Percentiles rank a stretch among this genome's conserved stretches.
Evolutionary conservation across 2,329 filamentous ascomycete genomes (phyloP).

Genomic region (Epichloe typhina): DNA sequence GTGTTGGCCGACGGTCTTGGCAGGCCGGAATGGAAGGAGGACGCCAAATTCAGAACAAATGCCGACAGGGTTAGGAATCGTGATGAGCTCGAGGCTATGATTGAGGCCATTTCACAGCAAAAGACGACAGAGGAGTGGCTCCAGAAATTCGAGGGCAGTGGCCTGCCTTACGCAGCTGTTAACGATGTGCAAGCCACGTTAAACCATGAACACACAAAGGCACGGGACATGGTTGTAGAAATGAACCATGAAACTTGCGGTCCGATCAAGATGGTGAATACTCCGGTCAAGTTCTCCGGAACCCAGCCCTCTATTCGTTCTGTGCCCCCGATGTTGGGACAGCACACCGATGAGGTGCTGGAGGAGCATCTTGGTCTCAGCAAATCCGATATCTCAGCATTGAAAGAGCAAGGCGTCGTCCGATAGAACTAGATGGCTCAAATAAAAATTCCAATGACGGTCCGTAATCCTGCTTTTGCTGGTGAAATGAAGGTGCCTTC

Average conservation of each 20-base stretch:
- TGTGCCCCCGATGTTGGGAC: slow-evolving; percentile 71
- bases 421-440: slow-evolving; percentile 21
- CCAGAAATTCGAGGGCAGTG: slow-evolving; percentile 71
- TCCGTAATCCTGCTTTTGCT: not conserved
- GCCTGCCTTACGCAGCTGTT: slow-evolving; percentile 84
- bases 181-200: slow-evolving; percentile 84
- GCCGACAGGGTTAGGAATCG: slow-evolving; percentile 55
- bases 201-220: slow-evolving; percentile 71
- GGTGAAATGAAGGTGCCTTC: too few species aligned
- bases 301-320: slow-evolving; percentile 62
- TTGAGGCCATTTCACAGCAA: slow-evolving; percentile 60
- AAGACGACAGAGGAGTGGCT: slow-evolving; percentile 86
- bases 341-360: slow-evolving; percentile 75
- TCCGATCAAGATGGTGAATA: slow-evolving; percentile 79
- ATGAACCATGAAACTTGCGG: slow-evolving; percentile 75
- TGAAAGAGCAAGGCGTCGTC: slow-evolving; percentile 57
- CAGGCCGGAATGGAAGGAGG: slow-evolving; percentile 44
- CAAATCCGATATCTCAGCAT: slow-evolving; percentile 40
- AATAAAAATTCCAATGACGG: not conserved
- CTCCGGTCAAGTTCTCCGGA: slow-evolving; percentile 86
- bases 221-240: slow-evolving; percentile 80
- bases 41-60: slow-evolving; percentile 48
- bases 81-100: slow-evolving; percentile 61
- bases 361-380: slow-evolving; percentile 47
- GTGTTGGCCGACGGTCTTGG: slow-evolving; percentile 49